Evolutionary conservation across 257 asterid genomes (phyloP), one percentile per base, ranked within the genome.

Genomic region (Nicotiana obtusifolia): DNA sequence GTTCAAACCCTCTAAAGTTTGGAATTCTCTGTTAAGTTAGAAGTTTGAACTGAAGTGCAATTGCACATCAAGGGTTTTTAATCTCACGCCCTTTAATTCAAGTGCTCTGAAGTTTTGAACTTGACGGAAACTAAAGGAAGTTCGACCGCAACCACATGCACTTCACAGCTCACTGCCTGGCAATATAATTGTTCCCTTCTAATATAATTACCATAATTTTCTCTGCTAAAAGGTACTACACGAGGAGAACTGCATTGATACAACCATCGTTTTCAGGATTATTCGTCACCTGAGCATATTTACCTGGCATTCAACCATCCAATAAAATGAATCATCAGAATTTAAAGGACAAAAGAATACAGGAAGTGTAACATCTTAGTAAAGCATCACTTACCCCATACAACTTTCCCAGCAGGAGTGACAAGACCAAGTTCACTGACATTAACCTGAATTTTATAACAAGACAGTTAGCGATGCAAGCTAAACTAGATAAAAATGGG

Each of bases 201-300:
- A 0, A 41, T 41, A 41, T 2, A 41, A 41, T 9, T 9, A 8
- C 49, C 13, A 37, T 1, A 37, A 37, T 37, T 37, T 41, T 41
- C 44, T 49, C 80, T 26, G 20, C 26, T 49, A 75, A 14, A 49
- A 75, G 10, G 37, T 9, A 61, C 84, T 92, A 95, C 76, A 95
- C 99, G 59, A 95, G 94, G 82, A 95, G 89, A 80, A 95, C 98
- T 17, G 89, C 99, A 66, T 95, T 93, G 85, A 95, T 92, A 76
- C 99, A 95, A 49, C 99, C 99, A 84, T 95, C 99, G 52, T 95
- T 95, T 85, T 93, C 99, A 20, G 99, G 99, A 85, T 95, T 95
- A 85, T 95, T 95, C 0, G 98, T 95, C 82, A 95, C 98, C 81
- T 95, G 99, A 0, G 97, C 99, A 81, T 95, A 93, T 75, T 95